Evolutionary conservation across 129 eudicot genomes (phyloP).

Genomic region (Pulicaria dysenterica): DNA sequence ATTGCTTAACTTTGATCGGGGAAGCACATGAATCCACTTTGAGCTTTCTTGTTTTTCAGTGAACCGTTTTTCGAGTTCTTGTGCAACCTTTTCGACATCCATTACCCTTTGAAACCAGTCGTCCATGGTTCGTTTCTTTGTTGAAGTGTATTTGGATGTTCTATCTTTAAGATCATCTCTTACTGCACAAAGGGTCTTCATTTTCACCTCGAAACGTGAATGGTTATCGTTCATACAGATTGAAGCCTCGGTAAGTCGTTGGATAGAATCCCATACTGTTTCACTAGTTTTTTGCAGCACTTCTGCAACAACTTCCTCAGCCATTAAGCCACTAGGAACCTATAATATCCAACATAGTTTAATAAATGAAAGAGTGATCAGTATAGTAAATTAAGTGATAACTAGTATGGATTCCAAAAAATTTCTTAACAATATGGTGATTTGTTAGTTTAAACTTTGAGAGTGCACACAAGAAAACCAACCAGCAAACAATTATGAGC

Average conservation of each 20-base stretch:
- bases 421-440: too few relatives aligned
- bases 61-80: slow-evolving; percentile 25
- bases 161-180: slow-evolving; percentile 31
- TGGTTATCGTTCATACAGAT: slow-evolving; percentile 26
- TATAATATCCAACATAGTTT: slow-evolving; percentile 23
- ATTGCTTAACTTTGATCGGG: slow-evolving; percentile 26
- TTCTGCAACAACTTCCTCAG: slow-evolving; percentile 21
- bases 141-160: slow-evolving; percentile 32
- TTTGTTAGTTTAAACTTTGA: too few relatives aligned
- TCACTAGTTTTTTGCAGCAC: slow-evolving; percentile 24
- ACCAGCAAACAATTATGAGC: too few relatives aligned
- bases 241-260: slow-evolving; percentile 18
- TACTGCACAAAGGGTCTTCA: slow-evolving; percentile 31
- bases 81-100: slow-evolving; percentile 22
- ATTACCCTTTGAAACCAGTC: slow-evolving; percentile 35
- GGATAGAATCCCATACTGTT: slow-evolving; percentile 33
- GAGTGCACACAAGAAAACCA: too few relatives aligned
- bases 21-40: slow-evolving; percentile 15
- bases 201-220: slow-evolving; percentile 23
- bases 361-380: not conserved
- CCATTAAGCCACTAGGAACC: slow-evolving; percentile 22
- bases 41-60: slow-evolving; percentile 20
- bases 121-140: slow-evolving; percentile 31
- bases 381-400: too few relatives aligned
- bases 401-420: too few relatives aligned